phyloP scores from a whole-genome alignment of 768 basidiomycete species.

The Lactarius tabidus region DNA sequence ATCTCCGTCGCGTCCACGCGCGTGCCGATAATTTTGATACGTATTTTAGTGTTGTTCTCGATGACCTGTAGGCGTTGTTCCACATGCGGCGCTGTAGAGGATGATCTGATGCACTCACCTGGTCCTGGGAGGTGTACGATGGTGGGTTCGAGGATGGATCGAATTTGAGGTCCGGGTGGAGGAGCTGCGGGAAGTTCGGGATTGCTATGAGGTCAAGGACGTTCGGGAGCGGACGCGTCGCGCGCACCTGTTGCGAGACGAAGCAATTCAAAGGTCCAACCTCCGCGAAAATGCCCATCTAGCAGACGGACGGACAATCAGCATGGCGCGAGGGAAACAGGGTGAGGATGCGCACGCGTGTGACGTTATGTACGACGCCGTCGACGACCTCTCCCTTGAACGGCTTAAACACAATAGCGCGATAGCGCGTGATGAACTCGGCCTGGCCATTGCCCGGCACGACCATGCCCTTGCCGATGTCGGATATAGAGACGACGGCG shows the following conservation, averaged over 20 bases:
- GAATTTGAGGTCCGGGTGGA: slow-evolving; percentile 90
- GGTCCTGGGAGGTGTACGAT: slow-evolving; percentile 87
- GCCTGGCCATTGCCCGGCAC: slow-evolving; percentile 90
- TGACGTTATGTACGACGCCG: slow-evolving; percentile 92
- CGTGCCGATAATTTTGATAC: slow-evolving; percentile 97
- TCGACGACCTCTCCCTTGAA: slow-evolving; percentile 99
- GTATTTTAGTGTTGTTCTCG: slow-evolving; percentile 87
- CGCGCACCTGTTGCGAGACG: slow-evolving; percentile 88
- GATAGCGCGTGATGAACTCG: slow-evolving; percentile 91
- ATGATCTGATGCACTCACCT: slow-evolving; percentile 42
- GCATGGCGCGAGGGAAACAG: background rate
- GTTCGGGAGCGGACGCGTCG: slow-evolving; percentile 19
- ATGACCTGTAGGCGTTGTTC: slow-evolving; percentile 55
- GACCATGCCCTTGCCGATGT: slow-evolving; percentile 91
- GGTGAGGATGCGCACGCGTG: slow-evolving; percentile 59
- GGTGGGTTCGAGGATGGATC: slow-evolving; percentile 98
- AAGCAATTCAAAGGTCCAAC: slow-evolving; percentile 94
- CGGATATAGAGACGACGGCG: slow-evolving; percentile 83
- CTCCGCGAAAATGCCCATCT: slow-evolving; percentile 99
- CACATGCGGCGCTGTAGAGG: background rate
- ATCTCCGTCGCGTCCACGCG: slow-evolving; percentile 98
- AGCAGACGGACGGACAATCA: background rate
- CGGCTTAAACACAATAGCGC: slow-evolving; percentile 98
- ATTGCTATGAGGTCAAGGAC: background rate
- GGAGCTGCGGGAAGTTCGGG: slow-evolving; percentile 50